Evolutionary conservation across 805 yeast species (phyloP).

Genomic region (Myxozyma neotropica): DNA sequence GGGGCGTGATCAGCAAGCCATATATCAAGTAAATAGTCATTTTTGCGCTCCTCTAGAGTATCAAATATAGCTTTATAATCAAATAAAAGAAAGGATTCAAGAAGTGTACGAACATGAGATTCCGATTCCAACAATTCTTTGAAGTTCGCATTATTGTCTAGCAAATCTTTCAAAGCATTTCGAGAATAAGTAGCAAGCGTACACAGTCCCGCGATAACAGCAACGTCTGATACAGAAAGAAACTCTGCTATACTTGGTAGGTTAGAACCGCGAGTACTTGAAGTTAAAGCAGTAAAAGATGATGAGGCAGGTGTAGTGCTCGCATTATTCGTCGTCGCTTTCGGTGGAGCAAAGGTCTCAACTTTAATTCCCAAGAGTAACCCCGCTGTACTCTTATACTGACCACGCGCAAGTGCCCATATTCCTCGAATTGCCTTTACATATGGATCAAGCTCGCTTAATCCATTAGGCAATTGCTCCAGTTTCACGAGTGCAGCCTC

Average conservation of each 20-base stretch:
- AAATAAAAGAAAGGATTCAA: conserved; percentile 27
- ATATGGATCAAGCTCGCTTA: conserved; percentile 18
- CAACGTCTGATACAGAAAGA: conserved; percentile 20
- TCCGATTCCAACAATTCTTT: conserved; percentile 27
- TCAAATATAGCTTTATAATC: conserved; percentile 19
- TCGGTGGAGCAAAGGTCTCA: conserved; percentile 2
- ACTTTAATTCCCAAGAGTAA: conserved; percentile 9
- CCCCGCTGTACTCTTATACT: conserved; percentile 16
- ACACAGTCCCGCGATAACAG: conserved; percentile 26
- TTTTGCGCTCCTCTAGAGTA: conserved; percentile 15
- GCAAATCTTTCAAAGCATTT: conserved; percentile 10
- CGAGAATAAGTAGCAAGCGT: conserved; percentile 26
- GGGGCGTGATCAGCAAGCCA: conserved; percentile 28
- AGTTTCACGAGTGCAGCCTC: conserved; percentile 19
- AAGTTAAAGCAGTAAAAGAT: neutral
- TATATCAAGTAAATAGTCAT: conserved; percentile 27
- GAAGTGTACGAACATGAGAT: conserved; percentile 24
- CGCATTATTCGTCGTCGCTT: neutral
- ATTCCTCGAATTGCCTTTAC: conserved; percentile 21
- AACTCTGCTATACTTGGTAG: conserved; percentile 20
- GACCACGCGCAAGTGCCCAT: conserved; percentile 11
- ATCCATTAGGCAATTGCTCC: conserved; percentile 18
- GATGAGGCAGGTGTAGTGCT: neutral
- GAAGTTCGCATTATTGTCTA: conserved; percentile 22
- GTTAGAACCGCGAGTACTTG: neutral